Evolutionary conservation across 2,329 filamentous ascomycete genomes (phyloP), one percentile per base, ranked within the genome.

Genomic region (Fusarium sp.): DNA sequence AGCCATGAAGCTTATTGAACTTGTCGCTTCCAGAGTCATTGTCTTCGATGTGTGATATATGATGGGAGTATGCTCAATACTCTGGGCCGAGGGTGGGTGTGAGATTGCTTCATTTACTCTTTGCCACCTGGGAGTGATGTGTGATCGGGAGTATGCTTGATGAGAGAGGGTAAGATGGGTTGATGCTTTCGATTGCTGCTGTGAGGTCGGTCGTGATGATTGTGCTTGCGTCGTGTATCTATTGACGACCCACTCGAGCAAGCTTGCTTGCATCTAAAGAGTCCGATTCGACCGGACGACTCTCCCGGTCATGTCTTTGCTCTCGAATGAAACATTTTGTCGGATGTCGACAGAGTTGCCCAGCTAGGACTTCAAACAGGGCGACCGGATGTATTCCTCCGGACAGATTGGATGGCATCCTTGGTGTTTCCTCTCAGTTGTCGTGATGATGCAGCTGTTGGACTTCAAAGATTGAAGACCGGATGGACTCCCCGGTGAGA

Each of bases 11-110:
- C 8, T 34, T 34, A 16, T 11, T 18, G 13, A 7, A 32, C 13
- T 32, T 32, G 12, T 30, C 3, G 5, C 4, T 34, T 18, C 16
- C 15, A 16, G 0, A 8, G 8, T 16, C 4, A 2, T 32, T 32
- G 30, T 5, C 15, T 2, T 32, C 0, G 15, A 8, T 8, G 8
- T 32, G 4, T 32, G 15, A 9, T 32, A 32, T 16, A 5, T 8
- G 15, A 9, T 4, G 8, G 8, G 0, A 32, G 30, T 32, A 32
- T 32, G 15, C 30, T 16, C 0, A 0, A 16, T 16, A 8, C 4
- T 16, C 8, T 32, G 4, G 1, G 8, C 1, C 15, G 30, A 32
- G 30, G 8, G 4, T 34, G 30, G 30, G 30, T 34, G 30, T 34
- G 30, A 9, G 4, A 16, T 16, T 9, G 15, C 15, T 16, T 16